Evolutionary conservation across 495 filamentous ascomycete species (phyloP), one percentile per base, ranked within the genome.

Genomic region (Stereocaulon alpinum): DNA sequence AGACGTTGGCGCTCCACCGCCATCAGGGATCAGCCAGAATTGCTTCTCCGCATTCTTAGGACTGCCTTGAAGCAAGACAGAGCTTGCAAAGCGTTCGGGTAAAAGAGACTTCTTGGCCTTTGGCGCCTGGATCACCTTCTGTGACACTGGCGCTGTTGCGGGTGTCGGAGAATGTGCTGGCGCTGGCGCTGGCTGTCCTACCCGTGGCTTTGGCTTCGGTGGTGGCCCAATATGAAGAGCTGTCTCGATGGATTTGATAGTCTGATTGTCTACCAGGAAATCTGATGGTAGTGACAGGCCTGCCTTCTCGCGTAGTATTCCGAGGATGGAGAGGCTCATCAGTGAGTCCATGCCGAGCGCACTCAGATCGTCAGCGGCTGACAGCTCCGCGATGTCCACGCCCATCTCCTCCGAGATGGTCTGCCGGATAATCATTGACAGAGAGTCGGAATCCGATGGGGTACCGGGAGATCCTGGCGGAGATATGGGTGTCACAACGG

Each of bases 321-420:
- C 74, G 6, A 79, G 69, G 11, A 79, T 73, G 0, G 75, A 76
- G 7, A 80, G 67, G 4, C 76, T 74, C 68, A 80, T 74, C n/a
- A 80, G 64, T 11, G 78, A 80, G 59, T 81, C 79, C 67, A 81
- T 72, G 9, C 79, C 79, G 62, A 80, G 70, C 32, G 77, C 71
- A 14, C 64, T 69, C 41, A 80, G 69, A 45, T 79, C 75, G 6
- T 71, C 66, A 14, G 74, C 66, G 27, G 61, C 68, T 11, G 67
- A 63, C 51, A 91, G 75, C 62, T 88, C 86, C 5, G 84, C 78
- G 0, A 83, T 71, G 5, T 83, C 72, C 14, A 88, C 78, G 22
- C 82, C 83, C 70, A 88, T 86, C 65, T 89, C 87, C 40, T 62
- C 55, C 15, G 64, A 63, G 15, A 67, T 64, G 2, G 42, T 60